Evolutionary conservation across 345 rosid genomes (phyloP).

Genomic region (Brassica incana): DNA sequence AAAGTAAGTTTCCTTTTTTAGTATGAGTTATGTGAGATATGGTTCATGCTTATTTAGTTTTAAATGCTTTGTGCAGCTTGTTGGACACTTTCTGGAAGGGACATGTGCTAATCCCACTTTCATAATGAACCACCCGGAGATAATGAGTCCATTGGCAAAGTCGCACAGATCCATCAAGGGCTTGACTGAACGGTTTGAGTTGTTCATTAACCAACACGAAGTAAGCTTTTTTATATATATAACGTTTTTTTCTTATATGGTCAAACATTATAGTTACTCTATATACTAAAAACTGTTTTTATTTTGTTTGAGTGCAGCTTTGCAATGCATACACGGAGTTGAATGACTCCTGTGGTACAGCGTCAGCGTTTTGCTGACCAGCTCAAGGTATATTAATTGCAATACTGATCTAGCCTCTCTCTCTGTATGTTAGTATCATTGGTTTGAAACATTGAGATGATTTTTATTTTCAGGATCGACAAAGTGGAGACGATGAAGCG

Average conservation of each 20-base stretch:
- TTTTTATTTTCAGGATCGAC: not conserved
- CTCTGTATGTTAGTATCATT: not conserved
- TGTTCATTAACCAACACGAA: constrained; percentile 74
- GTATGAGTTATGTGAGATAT: not conserved
- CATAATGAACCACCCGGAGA: constrained; percentile 82
- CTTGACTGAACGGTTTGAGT: constrained; percentile 77
- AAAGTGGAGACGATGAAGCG: not conserved
- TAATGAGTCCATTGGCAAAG: constrained; percentile 90
- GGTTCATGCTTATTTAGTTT: not conserved
- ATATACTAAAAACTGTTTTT: not conserved
- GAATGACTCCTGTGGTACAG: not conserved
- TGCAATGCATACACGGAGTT: not conserved
- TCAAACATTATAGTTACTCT: not conserved
- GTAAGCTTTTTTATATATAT: constrained; percentile 34
- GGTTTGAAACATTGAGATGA: not conserved
- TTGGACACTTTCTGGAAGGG: constrained; percentile 76
- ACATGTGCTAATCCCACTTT: constrained; percentile 77
- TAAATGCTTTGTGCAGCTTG: constrained; percentile 37
- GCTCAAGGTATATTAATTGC: not conserved
- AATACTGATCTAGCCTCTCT: not conserved
- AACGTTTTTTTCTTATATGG: not conserved
- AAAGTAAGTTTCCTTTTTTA: not conserved
- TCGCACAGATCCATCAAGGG: constrained; percentile 67
- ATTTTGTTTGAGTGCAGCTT: not conserved
- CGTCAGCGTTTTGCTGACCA: not conserved